These are phyloP conservation scores for Citrullus amarus DNA, from an alignment of 306 rosid species.

Conservation along the genomic window DNA sequence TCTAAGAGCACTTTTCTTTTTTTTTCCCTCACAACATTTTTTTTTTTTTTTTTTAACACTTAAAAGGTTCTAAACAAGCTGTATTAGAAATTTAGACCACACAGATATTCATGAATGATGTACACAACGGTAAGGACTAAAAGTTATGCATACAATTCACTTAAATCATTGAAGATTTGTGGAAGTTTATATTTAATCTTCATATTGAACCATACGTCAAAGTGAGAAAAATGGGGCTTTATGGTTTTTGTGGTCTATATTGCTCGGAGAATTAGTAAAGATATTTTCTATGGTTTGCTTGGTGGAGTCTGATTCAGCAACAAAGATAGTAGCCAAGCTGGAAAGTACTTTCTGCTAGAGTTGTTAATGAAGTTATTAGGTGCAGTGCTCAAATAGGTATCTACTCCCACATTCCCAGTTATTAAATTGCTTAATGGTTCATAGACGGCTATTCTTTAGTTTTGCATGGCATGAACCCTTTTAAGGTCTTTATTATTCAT, in stretches of 20 bases:
- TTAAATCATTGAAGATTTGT: not conserved
- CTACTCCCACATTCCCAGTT: constrained; percentile 7
- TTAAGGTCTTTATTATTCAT: not conserved
- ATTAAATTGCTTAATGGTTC: constrained; percentile 1
- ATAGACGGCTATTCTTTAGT: not conserved
- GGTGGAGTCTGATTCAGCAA: constrained; percentile 9
- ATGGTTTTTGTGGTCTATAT: not conserved
- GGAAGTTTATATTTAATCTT: not conserved
- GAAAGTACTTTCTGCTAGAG: constrained; percentile 16
- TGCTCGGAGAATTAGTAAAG: constrained; percentile 15
- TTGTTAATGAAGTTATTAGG: not conserved
- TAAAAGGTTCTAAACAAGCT: too few relatives aligned
- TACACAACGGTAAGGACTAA: not conserved
- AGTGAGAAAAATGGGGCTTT: not conserved
- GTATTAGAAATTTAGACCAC: not conserved
- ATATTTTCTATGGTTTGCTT: constrained; percentile 1
- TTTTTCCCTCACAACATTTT: too few relatives aligned
- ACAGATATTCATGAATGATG: not conserved
- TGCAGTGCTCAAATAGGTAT: not conserved
- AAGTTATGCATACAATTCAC: not conserved
- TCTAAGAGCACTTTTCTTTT: too few relatives aligned
- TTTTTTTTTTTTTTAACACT: too few relatives aligned
- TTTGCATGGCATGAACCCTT: constrained; percentile 6
- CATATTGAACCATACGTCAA: not conserved
- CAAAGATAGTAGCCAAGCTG: not conserved